phyloP scores from a whole-genome alignment of 2,329 filamentous ascomycete species.

The Apiospora pterosperma region DNA sequence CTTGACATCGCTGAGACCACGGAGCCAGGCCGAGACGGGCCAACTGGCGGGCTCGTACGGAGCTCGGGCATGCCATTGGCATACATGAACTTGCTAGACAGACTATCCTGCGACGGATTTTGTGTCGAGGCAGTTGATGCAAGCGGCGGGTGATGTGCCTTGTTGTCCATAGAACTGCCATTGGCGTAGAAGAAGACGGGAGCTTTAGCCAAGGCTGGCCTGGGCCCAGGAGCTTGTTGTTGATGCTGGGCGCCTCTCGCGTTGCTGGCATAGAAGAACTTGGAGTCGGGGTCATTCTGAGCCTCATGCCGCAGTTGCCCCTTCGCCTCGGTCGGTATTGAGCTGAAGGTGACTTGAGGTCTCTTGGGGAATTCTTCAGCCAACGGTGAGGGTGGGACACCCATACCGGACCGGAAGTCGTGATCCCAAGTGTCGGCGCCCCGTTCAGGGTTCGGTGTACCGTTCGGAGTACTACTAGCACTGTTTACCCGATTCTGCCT shows the following conservation, averaged over 20 bases:
- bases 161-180: constrained; percentile 38
- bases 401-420: constrained; percentile 25
- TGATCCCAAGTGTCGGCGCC: neutral
- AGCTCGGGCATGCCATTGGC: constrained; percentile 62
- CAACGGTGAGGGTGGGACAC: constrained; percentile 29
- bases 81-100: constrained; percentile 69
- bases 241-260: constrained; percentile 46
- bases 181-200: constrained; percentile 58
- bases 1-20: constrained; percentile 43
- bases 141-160: constrained; percentile 29
- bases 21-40: constrained; percentile 40
- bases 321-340: constrained; percentile 30
- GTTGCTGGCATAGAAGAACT: constrained; percentile 93
- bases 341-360: constrained; percentile 36
- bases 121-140: constrained; percentile 31
- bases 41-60: constrained; percentile 30
- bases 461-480: constrained; percentile 61
- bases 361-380: constrained; percentile 26
- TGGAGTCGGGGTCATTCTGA: constrained; percentile 43
- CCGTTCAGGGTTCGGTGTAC: constrained; percentile 44
- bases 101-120: constrained; percentile 32
- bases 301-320: constrained; percentile 24
- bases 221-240: constrained; percentile 29
- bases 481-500: constrained; percentile 71
- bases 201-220: constrained; percentile 32